Evolutionary conservation across 2,329 filamentous ascomycete species (phyloP).

Genomic region (Colletotrichum incanum): DNA sequence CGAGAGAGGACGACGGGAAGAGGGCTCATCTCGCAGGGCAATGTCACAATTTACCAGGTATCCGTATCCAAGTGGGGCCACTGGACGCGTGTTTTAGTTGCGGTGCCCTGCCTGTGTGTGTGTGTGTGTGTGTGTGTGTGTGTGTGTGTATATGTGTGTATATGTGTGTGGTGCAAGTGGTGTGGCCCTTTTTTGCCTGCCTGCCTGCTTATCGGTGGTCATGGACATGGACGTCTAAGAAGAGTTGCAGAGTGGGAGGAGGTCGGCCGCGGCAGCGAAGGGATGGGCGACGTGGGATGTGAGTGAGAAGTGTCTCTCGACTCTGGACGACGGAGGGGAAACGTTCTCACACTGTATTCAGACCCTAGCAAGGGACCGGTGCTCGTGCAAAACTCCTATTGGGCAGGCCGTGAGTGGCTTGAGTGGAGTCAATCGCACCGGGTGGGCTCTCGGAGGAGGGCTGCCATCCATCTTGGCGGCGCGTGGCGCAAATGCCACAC

Average conservation of each 20-base stretch:
- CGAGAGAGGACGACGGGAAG: background rate
- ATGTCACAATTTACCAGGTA: conserved; percentile 24
- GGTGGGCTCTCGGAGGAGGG: conserved; percentile 3
- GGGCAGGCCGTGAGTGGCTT: conserved; percentile 14
- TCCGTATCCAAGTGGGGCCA: conserved; percentile 1
- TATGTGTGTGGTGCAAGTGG: background rate
- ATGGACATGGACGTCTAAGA: too few species aligned
- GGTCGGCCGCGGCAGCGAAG: background rate
- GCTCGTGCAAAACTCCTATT: conserved; percentile 16
- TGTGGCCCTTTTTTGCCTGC: conserved; percentile 7
- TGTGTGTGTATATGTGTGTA: background rate
- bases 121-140: background rate
- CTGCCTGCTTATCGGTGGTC: conserved; percentile 5
- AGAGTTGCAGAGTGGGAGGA: too few species aligned
- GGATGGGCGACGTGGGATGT: conserved; percentile 15
- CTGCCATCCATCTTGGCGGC: conserved; percentile 29
- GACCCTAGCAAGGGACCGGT: conserved; percentile 21
- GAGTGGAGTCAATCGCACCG: conserved; percentile 14
- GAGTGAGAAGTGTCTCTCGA: conserved; percentile 16
- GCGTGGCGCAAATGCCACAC: conserved; percentile 41
- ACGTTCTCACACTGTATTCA: conserved; percentile 30
- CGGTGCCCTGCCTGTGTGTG: conserved; percentile 6
- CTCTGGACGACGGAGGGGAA: background rate
- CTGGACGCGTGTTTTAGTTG: conserved; percentile 26
- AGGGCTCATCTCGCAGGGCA: conserved; percentile 31